phyloP scores from a whole-genome alignment of 768 basidiomycete species.

The Leucocoprinus sp. region DNA sequence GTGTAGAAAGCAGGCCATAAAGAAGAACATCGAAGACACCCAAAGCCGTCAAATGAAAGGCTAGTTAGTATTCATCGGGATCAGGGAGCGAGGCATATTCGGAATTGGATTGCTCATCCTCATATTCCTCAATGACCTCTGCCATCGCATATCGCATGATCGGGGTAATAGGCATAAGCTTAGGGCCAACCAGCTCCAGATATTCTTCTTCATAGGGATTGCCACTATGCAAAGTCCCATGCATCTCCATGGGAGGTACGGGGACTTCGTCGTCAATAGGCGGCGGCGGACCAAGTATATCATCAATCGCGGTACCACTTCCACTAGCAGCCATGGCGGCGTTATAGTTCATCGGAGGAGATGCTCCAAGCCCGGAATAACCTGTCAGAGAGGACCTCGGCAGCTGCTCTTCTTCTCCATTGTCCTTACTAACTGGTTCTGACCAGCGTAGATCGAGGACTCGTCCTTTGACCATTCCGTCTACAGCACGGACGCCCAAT shows the following conservation, averaged over 20 bases:
- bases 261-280: slow-evolving; percentile 15
- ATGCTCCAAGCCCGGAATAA: slow-evolving; percentile 7
- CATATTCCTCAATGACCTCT: slow-evolving; percentile 76
- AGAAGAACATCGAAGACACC: not conserved
- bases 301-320: slow-evolving; percentile 9
- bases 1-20: not conserved
- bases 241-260: slow-evolving; percentile 19
- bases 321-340: slow-evolving; percentile 9
- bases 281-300: slow-evolving; percentile 10
- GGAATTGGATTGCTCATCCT: slow-evolving; percentile 64
- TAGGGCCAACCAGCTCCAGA: slow-evolving; percentile 61
- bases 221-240: slow-evolving; percentile 26
- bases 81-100: slow-evolving; percentile 78
- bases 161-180: slow-evolving; percentile 67
- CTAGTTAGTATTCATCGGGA: slow-evolving; percentile 56
- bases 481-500: slow-evolving; percentile 75
- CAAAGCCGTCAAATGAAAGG: not conserved
- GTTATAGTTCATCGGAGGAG: slow-evolving; percentile 8
- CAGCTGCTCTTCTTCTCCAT: slow-evolving; percentile 22
- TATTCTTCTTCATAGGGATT: slow-evolving; percentile 38
- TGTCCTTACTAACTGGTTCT: slow-evolving; percentile 55
- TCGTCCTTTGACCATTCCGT: slow-evolving; percentile 75
- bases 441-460: slow-evolving; percentile 75
- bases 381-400: slow-evolving; percentile 4
- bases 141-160: slow-evolving; percentile 82